Percentiles rank a stretch among this genome's conserved stretches.
Evolutionary conservation across 2,329 filamentous ascomycete genomes (phyloP).

Genomic region (Magnaporthiopsis poae): DNA sequence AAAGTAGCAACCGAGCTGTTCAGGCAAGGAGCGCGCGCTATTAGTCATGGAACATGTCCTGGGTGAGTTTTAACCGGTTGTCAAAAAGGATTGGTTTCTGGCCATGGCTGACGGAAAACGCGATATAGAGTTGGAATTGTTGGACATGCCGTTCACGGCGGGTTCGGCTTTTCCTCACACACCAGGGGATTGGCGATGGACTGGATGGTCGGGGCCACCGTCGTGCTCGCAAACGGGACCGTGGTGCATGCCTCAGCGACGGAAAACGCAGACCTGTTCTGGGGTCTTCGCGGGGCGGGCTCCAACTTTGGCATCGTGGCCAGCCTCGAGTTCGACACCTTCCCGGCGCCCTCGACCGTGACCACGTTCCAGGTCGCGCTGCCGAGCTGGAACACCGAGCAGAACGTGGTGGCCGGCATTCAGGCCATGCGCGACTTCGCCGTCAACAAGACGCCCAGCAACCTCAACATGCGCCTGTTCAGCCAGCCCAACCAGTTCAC

Average conservation of each 20-base stretch:
- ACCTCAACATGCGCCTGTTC: conserved; percentile 21
- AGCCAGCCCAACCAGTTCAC: conserved; percentile 16
- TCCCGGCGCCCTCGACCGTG: conserved; percentile 24
- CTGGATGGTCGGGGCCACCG: conserved; percentile 25
- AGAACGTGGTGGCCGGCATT: conserved; percentile 17
- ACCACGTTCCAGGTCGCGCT: conserved; percentile 20
- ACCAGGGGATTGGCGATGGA: conserved; percentile 26
- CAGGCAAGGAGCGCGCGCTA: conserved; percentile 27
- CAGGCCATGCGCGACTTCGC: conserved; percentile 18
- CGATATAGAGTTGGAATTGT: conserved; percentile 26
- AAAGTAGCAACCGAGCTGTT: conserved; percentile 32
- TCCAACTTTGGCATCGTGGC: conserved; percentile 32
- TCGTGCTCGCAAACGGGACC: conserved; percentile 27
- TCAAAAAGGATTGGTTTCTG: background rate
- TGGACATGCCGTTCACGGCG: conserved; percentile 30
- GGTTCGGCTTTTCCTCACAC: conserved; percentile 28
- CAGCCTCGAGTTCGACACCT: conserved; percentile 27
- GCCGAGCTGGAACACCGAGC: conserved; percentile 15
- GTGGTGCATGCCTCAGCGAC: conserved; percentile 20
- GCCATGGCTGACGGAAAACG: background rate
- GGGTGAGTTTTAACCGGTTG: conserved; percentile 25
- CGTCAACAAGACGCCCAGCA: conserved; percentile 17
- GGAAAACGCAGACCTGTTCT: conserved; percentile 31
- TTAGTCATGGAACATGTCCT: conserved; percentile 43
- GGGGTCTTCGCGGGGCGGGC: conserved; percentile 32